phyloP scores from a whole-genome alignment of 2,329 filamentous ascomycete species.

The Phialophora macrospora region DNA sequence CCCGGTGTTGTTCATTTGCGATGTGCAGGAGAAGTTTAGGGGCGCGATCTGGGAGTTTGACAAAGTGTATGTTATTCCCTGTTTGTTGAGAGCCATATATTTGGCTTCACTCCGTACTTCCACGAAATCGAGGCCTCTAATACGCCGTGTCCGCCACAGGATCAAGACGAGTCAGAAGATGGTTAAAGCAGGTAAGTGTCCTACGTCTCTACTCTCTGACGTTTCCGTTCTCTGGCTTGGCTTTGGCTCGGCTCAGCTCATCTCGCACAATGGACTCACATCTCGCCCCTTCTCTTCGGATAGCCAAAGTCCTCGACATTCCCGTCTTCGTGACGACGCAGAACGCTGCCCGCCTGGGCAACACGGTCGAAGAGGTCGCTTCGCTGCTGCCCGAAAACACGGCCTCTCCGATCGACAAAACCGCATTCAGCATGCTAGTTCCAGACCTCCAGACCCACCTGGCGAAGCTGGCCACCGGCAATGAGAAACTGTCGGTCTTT shows the following conservation, averaged over 20 bases:
- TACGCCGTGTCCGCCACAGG: conserved; percentile 7
- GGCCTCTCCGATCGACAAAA: conserved; percentile 75
- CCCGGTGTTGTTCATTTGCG: conserved; percentile 65
- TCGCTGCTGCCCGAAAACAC: conserved; percentile 54
- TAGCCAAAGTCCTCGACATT: conserved; percentile 66
- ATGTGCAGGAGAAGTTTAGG: conserved; percentile 92
- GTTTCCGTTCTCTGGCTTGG: background rate
- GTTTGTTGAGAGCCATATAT: conserved; percentile 1
- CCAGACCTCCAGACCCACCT: conserved; percentile 60
- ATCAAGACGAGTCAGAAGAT: conserved; percentile 62
- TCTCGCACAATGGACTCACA: conserved; percentile 1
- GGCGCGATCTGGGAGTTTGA: conserved; percentile 81
- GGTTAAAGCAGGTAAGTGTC: conserved; percentile 58
- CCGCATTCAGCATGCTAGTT: conserved; percentile 79
- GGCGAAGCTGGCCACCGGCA: conserved; percentile 41
- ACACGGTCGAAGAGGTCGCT: conserved; percentile 75
- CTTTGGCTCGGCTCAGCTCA: background rate
- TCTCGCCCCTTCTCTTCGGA: conserved; percentile 39
- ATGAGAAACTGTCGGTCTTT: conserved; percentile 63
- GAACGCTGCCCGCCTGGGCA: conserved; percentile 75
- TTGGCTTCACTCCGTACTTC: background rate
- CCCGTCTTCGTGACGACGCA: conserved; percentile 89
- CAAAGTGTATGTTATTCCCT: conserved; percentile 66
- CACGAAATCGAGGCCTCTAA: background rate
- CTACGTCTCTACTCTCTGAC: background rate